These are phyloP conservation scores for Xylaria bambusicola DNA, from an alignment of 495 filamentous ascomycete genomes.

Conservation along the genomic window DNA sequence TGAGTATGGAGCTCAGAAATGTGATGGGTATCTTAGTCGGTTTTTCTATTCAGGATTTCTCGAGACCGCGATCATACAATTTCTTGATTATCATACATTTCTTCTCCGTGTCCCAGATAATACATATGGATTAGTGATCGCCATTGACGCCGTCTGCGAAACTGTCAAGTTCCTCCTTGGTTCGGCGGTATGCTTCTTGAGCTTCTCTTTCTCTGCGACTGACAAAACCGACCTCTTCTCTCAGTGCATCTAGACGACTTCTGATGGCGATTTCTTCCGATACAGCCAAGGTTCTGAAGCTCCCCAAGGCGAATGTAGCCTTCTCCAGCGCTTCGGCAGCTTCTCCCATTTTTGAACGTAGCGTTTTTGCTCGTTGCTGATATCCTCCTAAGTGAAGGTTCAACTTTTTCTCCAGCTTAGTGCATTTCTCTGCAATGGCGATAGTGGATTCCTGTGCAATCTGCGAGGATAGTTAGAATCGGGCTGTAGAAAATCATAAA, in stretches of 20 bases:
- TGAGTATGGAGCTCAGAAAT: background rate
- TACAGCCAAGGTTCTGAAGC: constrained; percentile 74
- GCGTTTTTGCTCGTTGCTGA: constrained; percentile 76
- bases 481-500: background rate
- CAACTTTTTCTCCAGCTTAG: constrained; percentile 94
- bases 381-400: constrained; percentile 85
- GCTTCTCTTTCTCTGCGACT: constrained; percentile 83
- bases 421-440: constrained; percentile 71
- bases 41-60: constrained; percentile 15
- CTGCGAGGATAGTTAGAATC: constrained; percentile 50
- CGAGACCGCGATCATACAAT: constrained; percentile 16
- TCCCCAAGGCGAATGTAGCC: constrained; percentile 68
- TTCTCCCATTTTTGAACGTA: constrained; percentile 79
- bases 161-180: constrained; percentile 73
- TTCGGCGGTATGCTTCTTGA: constrained; percentile 77
- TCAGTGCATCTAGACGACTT: constrained; percentile 70
- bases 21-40: constrained; percentile 13
- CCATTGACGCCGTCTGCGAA: constrained; percentile 36
- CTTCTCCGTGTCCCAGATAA: background rate
- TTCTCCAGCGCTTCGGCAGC: constrained; percentile 75
- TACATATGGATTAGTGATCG: constrained; percentile 35
- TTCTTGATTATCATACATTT: constrained; percentile 18
- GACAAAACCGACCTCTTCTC: constrained; percentile 81
- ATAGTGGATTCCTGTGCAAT: constrained; percentile 70
- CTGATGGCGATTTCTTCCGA: constrained; percentile 76